Conservation (phyloP, 345 rosid species). For the Populus ilicifolia region DNA sequence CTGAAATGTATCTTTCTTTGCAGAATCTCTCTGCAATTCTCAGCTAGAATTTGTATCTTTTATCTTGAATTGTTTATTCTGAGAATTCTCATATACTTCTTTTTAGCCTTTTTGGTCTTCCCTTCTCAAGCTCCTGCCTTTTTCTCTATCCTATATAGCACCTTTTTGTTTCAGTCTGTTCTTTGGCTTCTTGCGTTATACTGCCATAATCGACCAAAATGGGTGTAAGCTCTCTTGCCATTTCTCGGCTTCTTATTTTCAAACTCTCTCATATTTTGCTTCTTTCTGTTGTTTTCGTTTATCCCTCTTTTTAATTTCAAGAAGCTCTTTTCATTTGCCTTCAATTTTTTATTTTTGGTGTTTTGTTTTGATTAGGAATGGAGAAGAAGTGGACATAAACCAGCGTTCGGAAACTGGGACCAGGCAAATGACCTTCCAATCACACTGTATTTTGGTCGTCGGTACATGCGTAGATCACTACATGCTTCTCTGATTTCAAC, state of each 20-base stretch:
- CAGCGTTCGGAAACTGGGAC: slow-evolving; percentile 91
- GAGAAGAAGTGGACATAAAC: slow-evolving; percentile 78
- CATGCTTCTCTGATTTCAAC: no score
- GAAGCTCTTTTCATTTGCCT: no score
- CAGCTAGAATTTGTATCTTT: slow-evolving; percentile 17
- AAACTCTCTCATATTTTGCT: not conserved
- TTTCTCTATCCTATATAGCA: not conserved
- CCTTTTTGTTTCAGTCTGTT: not conserved
- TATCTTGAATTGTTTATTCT: slow-evolving; percentile 3
- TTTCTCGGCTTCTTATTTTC: not conserved
- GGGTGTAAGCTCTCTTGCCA: slow-evolving; percentile 19
- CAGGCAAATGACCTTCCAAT: slow-evolving; percentile 77
- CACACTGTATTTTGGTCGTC: slow-evolving; percentile 69
- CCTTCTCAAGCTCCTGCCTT: not conserved
- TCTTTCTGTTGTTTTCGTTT: not conserved
- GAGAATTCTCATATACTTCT: slow-evolving; percentile 13
- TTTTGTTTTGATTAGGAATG: slow-evolving; percentile 9
- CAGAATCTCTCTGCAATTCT: slow-evolving; percentile 30
- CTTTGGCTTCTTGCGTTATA: not conserved
- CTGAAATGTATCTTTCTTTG: slow-evolving; percentile 14
- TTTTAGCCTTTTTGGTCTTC: not conserved
- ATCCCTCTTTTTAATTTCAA: no score
- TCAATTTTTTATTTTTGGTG: no score
- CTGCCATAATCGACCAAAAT: not conserved
- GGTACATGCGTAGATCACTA: no score